These are phyloP conservation scores for Pezicula rhizophila DNA, from an alignment of 2,329 filamentous ascomycete species.

Conservation along the genomic window DNA sequence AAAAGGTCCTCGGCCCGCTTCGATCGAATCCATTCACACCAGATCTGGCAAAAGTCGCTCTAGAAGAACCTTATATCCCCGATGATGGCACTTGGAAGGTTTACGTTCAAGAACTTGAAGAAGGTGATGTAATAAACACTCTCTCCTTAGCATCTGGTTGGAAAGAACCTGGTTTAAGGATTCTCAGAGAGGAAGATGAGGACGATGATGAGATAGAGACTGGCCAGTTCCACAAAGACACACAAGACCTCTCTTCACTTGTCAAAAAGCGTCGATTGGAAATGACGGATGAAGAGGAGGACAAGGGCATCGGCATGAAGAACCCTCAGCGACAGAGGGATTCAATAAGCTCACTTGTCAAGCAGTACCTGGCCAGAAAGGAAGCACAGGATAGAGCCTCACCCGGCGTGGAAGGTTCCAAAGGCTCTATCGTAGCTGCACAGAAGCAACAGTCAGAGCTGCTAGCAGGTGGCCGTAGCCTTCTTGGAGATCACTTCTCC, in stretches of 20 bases:
- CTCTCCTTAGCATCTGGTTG: slow-evolving; percentile 32
- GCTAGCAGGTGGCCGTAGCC: slow-evolving; percentile 8
- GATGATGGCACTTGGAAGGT: slow-evolving; percentile 31
- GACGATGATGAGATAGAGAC: slow-evolving; percentile 31
- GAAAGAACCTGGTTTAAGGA: slow-evolving; percentile 41
- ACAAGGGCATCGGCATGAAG: background rate
- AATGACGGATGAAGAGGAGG: slow-evolving; percentile 7
- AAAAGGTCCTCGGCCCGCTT: slow-evolving; percentile 33
- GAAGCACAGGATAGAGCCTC: background rate
- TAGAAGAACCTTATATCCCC: slow-evolving; percentile 33
- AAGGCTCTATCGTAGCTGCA: background rate
- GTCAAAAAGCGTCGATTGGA: slow-evolving; percentile 33
- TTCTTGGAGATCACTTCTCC: slow-evolving; percentile 29
- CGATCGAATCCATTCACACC: slow-evolving; percentile 40
- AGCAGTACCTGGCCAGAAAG: slow-evolving; percentile 2
- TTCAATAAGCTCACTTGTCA: background rate
- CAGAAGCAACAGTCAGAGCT: slow-evolving; percentile 12
- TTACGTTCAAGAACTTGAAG: slow-evolving; percentile 25
- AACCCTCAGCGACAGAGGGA: background rate
- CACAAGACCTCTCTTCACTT: slow-evolving; percentile 30
- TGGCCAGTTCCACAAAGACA: slow-evolving; percentile 14
- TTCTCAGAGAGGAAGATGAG: slow-evolving; percentile 33
- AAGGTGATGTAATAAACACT: slow-evolving; percentile 30
- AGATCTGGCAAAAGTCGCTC: slow-evolving; percentile 28
- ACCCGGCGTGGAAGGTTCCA: background rate